Evolutionary conservation across 2,329 filamentous ascomycete genomes (phyloP).

Genomic region (Neofusicoccum ribis): DNA sequence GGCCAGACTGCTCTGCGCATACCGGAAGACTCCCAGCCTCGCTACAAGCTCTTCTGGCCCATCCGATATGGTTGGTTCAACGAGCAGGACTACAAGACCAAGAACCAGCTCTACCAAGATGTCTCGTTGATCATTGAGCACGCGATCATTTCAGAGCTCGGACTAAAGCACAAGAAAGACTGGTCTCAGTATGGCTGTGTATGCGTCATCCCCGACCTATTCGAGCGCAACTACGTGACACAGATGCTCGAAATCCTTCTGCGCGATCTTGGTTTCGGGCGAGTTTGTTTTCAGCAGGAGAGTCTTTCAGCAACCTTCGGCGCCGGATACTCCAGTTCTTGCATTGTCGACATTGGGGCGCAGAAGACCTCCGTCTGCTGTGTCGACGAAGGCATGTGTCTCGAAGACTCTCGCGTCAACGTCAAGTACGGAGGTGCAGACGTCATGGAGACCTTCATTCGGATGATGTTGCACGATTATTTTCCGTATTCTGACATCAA

Average conservation of each 20-base stretch:
- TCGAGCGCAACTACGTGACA: conserved; percentile 90
- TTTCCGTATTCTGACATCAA: conserved; percentile 97
- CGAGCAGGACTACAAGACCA: conserved; percentile 80
- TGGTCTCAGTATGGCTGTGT: conserved; percentile 93
- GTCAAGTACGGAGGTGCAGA: conserved; percentile 91
- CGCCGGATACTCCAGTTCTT: conserved; percentile 89
- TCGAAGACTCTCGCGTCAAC: conserved; percentile 93
- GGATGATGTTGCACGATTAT: conserved; percentile 96
- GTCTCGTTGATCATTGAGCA: conserved; percentile 85
- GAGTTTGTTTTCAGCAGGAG: conserved; percentile 93
- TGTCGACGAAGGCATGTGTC: conserved; percentile 91
- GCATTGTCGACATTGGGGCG: conserved; percentile 93
- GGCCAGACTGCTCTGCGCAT: conserved; percentile 82
- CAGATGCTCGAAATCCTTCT: conserved; percentile 82
- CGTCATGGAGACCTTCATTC: conserved; percentile 90
- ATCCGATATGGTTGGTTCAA: conserved; percentile 85
- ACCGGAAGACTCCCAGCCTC: conserved; percentile 82
- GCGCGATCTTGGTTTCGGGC: conserved; percentile 84
- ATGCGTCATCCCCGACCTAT: conserved; percentile 95
- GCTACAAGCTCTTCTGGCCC: conserved; percentile 93
- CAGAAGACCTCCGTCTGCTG: conserved; percentile 98
- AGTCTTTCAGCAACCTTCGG: conserved; percentile 93
- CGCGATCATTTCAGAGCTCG: conserved; percentile 81
- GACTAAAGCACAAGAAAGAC: conserved; percentile 72
- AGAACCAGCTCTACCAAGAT: conserved; percentile 80